phyloP scores from a whole-genome alignment of 2,329 filamentous ascomycete genomes.

The Zasmidium cellare region DNA sequence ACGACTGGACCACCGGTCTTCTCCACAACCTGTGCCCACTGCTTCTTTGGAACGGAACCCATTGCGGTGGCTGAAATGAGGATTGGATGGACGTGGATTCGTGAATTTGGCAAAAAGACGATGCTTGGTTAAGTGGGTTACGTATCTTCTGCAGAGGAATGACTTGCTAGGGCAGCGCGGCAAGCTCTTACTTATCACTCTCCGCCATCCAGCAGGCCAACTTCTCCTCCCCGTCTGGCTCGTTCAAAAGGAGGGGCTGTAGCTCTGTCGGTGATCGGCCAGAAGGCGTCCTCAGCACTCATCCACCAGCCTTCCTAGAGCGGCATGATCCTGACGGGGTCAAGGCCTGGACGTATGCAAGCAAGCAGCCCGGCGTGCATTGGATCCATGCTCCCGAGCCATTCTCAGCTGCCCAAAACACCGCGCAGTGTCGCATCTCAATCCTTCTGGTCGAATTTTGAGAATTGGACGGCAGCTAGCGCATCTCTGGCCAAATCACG shows the following conservation, averaged over 20 bases:
- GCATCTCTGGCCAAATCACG: not conserved
- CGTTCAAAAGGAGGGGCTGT: slow-evolving; percentile 22
- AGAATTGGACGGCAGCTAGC: not conserved
- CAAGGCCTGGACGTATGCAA: slow-evolving; percentile 9
- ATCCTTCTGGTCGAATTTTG: slow-evolving; percentile 9
- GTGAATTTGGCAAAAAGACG: slow-evolving; percentile 8
- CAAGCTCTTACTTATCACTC: slow-evolving; percentile 17
- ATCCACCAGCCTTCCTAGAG: slow-evolving; percentile 14
- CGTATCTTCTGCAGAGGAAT: slow-evolving; percentile 3
- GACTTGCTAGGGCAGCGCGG: not conserved
- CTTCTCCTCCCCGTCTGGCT: not conserved
- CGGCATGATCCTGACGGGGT: slow-evolving; percentile 16
- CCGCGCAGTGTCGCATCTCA: slow-evolving; percentile 3
- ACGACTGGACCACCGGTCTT: slow-evolving; percentile 69
- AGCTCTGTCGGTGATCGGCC: slow-evolving; percentile 15
- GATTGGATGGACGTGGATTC: slow-evolving; percentile 6
- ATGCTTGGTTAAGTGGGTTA: slow-evolving; percentile 3
- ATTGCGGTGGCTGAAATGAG: slow-evolving; percentile 22
- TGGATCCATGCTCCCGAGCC: slow-evolving; percentile 7
- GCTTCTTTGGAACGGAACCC: slow-evolving; percentile 69
- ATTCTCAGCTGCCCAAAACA: slow-evolving; percentile 4
- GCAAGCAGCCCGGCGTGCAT: slow-evolving; percentile 15
- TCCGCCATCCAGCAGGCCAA: slow-evolving; percentile 9
- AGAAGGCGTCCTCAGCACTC: slow-evolving; percentile 15
- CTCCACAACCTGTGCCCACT: slow-evolving; percentile 91